Percentiles rank a stretch among this genome's conserved stretches.
Evolutionary conservation across 2,329 filamentous ascomycete genomes (phyloP).

Genomic region (Pseudopyrenochaeta lycopersici): DNA sequence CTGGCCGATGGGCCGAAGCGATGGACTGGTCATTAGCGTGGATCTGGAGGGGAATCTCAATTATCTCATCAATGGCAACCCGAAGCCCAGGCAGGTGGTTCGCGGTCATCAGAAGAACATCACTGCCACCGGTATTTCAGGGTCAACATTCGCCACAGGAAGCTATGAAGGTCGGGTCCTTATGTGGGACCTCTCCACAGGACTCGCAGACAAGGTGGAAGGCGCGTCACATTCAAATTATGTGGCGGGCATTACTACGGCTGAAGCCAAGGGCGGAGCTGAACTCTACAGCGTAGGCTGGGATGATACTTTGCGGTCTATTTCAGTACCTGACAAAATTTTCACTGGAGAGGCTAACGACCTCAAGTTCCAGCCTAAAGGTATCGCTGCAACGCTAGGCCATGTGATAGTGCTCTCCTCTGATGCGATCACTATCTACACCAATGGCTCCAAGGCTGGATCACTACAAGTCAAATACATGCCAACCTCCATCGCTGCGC

Average conservation of each 20-base stretch:
- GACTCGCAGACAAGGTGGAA: constrained; percentile 74
- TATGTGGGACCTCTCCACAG: constrained; percentile 80
- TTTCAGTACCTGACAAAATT: constrained; percentile 77
- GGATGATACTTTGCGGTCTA: constrained; percentile 87
- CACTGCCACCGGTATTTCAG: constrained; percentile 73
- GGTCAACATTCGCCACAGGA: constrained; percentile 80
- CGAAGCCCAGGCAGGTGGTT: constrained; percentile 74
- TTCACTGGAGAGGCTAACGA: constrained; percentile 76
- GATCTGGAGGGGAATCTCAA: constrained; percentile 89
- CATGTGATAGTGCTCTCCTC: constrained; percentile 62
- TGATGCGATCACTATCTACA: constrained; percentile 67
- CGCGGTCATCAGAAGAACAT: constrained; percentile 93
- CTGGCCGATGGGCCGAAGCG: constrained; percentile 81
- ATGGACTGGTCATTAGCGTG: constrained; percentile 89
- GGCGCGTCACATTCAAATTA: constrained; percentile 88
- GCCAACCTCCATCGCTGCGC: constrained; percentile 76
- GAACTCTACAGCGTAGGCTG: constrained; percentile 87
- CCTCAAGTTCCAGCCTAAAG: constrained; percentile 82
- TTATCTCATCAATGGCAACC: constrained; percentile 79
- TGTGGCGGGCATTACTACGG: constrained; percentile 75
- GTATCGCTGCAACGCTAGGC: constrained; percentile 66
- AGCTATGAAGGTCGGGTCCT: constrained; percentile 91
- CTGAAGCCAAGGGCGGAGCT: constrained; percentile 42
- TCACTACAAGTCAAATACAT: constrained; percentile 69
- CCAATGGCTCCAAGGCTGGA: constrained; percentile 67